Evolutionary conservation across 2,329 filamentous ascomycete species (phyloP).

Genomic region (Rhinocladiella similis): DNA sequence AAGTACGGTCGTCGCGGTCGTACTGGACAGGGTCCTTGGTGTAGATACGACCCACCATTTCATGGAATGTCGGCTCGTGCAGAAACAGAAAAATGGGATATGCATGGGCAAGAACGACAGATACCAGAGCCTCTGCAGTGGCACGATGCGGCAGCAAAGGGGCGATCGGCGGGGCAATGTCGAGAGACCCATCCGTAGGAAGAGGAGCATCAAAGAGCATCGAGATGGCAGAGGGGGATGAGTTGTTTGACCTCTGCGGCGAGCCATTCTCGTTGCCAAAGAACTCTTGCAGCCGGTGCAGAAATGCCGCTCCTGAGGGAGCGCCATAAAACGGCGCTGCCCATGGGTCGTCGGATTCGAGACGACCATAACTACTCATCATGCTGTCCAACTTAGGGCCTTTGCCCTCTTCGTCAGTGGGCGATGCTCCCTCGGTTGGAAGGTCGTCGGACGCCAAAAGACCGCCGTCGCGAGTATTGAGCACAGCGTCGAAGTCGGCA

Average conservation of each 20-base stretch:
- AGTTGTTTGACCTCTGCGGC: not conserved
- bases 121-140: slow-evolving; percentile 13
- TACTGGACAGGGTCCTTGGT: slow-evolving; percentile 17
- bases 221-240: slow-evolving; percentile 9
- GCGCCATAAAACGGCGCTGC: slow-evolving; percentile 20
- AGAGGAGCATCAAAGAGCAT: slow-evolving; percentile 23
- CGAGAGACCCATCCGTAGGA: slow-evolving; percentile 13
- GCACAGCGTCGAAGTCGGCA: slow-evolving; percentile 11
- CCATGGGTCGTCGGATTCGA: slow-evolving; percentile 10
- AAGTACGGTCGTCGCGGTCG: slow-evolving; percentile 20
- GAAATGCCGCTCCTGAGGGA: slow-evolving; percentile 21
- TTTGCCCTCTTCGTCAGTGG: slow-evolving; percentile 1
- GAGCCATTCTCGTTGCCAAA: slow-evolving; percentile 4
- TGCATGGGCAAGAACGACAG: slow-evolving; percentile 17
- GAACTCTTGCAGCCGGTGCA: slow-evolving; percentile 18
- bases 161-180: slow-evolving; percentile 1
- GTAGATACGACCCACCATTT: slow-evolving; percentile 23
- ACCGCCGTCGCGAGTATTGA: slow-evolving; percentile 11
- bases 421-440: slow-evolving; percentile 3
- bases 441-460: slow-evolving; percentile 17
- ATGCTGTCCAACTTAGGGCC: slow-evolving; percentile 22
- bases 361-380: slow-evolving; percentile 17
- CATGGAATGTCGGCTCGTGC: slow-evolving; percentile 18
- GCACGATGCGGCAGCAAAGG: slow-evolving; percentile 17
- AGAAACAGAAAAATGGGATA: slow-evolving; percentile 23